Conservation (phyloP, 768 basidiomycete genomes). For the Asterophora lycoperdoides region DNA sequence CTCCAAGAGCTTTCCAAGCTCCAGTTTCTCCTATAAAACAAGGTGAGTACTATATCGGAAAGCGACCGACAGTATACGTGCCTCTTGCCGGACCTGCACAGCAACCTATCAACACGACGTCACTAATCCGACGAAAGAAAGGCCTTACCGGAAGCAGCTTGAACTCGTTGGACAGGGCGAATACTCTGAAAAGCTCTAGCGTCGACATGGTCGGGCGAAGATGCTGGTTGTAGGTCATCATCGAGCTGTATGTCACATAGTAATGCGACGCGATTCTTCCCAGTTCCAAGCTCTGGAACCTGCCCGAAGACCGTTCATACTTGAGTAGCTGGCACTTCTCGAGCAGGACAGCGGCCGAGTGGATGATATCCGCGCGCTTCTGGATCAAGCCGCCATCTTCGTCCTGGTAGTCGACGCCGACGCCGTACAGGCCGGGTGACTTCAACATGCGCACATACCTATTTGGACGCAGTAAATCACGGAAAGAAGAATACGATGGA, state of each 20-base stretch:
- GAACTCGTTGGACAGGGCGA: constrained; percentile 94
- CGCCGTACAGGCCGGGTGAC: constrained; percentile 81
- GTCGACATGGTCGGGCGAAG: constrained; percentile 81
- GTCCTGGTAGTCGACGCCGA: constrained; percentile 87
- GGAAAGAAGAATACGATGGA: constrained; percentile 8
- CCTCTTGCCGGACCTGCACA: constrained; percentile 64
- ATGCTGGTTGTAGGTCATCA: constrained; percentile 96
- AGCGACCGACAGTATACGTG: constrained; percentile 17
- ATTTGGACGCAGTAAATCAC: not conserved
- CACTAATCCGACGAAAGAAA: constrained; percentile 7
- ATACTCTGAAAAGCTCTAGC: constrained; percentile 92
- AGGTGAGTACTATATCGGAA: not conserved
- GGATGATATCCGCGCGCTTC: constrained; percentile 90
- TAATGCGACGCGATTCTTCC: constrained; percentile 94
- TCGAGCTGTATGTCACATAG: constrained; percentile 92
- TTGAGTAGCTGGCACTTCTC: constrained; percentile 95
- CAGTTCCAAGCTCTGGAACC: constrained; percentile 90
- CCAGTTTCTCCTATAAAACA: constrained; percentile 64
- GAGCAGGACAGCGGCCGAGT: constrained; percentile 87
- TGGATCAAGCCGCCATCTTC: constrained; percentile 81
- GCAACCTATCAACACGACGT: constrained; percentile 1
- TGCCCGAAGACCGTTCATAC: constrained; percentile 84
- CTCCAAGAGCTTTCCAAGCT: constrained; percentile 85
- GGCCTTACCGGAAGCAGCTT: constrained; percentile 72
- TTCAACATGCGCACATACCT: constrained; percentile 96